Evolutionary conservation across 2,329 filamentous ascomycete genomes (phyloP).

Genomic region (Fusarium sp.): DNA sequence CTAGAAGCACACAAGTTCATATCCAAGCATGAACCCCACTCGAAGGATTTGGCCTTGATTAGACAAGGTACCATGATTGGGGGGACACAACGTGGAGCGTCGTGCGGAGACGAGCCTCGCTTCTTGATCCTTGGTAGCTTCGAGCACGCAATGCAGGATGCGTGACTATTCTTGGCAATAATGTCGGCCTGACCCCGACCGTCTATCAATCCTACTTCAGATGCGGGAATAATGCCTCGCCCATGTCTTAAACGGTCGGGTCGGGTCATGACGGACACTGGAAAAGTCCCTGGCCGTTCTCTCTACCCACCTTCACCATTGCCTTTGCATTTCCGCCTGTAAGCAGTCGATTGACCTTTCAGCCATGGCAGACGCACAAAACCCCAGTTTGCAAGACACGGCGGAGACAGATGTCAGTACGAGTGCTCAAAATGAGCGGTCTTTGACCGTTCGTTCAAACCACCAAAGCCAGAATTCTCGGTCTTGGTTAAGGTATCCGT

Average conservation of each 20-base stretch:
- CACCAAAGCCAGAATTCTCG: neutral
- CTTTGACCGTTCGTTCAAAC: neutral
- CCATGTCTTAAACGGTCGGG: neutral
- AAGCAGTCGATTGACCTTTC: neutral
- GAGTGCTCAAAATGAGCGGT: neutral
- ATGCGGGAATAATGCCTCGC: neutral
- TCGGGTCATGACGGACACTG: too few relatives aligned
- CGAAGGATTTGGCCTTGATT: neutral
- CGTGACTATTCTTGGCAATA: neutral
- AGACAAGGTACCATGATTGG: neutral
- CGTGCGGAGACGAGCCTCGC: neutral
- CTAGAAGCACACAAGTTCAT: neutral
- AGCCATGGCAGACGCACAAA: neutral
- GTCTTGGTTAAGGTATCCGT: slow-evolving; percentile 1
- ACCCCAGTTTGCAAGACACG: neutral
- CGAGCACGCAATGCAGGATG: neutral
- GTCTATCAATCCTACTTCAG: neutral
- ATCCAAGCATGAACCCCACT: neutral
- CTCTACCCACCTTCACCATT: neutral
- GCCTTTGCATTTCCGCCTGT: neutral
- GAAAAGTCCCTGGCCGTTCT: neutral
- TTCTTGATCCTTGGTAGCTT: neutral
- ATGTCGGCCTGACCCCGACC: neutral
- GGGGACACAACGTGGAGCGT: neutral
- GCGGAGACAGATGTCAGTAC: neutral